These are phyloP conservation scores for Nymphaea thermarum DNA, from an alignment of 164 flowering plant species.

Conservation along the genomic window DNA sequence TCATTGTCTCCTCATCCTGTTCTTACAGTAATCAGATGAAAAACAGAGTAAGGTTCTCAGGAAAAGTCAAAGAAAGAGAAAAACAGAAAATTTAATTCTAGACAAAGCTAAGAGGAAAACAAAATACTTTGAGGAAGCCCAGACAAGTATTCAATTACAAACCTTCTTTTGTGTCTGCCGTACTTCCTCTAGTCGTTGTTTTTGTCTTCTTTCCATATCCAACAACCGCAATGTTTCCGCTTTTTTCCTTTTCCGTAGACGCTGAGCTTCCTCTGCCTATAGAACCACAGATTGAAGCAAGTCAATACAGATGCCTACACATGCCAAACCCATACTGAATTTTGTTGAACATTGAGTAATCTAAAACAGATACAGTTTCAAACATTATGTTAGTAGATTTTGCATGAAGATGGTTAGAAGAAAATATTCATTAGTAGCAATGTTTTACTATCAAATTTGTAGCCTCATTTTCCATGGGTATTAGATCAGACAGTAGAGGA, in stretches of 20 bases:
- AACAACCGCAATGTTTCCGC: constrained; percentile 58
- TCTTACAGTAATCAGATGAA: neutral
- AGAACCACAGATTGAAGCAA: constrained; percentile 1
- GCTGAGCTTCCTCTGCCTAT: constrained; percentile 84
- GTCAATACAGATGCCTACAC: no score
- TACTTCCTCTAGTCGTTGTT: constrained; percentile 74
- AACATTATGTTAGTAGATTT: no score
- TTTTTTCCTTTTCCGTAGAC: constrained; percentile 48
- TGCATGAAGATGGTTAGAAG: no score
- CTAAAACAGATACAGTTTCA: no score
- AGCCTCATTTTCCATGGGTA: no score
- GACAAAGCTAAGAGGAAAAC: neutral
- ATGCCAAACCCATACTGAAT: no score
- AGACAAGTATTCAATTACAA: neutral
- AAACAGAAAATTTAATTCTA: neutral
- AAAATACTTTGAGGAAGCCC: neutral
- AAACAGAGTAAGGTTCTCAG: neutral
- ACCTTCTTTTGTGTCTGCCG: constrained; percentile 77
- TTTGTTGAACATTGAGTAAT: no score
- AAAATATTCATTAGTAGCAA: no score
- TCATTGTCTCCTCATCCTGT: constrained; percentile 70
- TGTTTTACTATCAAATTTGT: no score
- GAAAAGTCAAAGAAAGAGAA: neutral
- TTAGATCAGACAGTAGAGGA: no score
- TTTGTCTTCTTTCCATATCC: constrained; percentile 80